Evolutionary conservation across 2,329 filamentous ascomycete species (phyloP), one percentile per base, ranked within the genome.

Genomic region (Nemania diffusa): DNA sequence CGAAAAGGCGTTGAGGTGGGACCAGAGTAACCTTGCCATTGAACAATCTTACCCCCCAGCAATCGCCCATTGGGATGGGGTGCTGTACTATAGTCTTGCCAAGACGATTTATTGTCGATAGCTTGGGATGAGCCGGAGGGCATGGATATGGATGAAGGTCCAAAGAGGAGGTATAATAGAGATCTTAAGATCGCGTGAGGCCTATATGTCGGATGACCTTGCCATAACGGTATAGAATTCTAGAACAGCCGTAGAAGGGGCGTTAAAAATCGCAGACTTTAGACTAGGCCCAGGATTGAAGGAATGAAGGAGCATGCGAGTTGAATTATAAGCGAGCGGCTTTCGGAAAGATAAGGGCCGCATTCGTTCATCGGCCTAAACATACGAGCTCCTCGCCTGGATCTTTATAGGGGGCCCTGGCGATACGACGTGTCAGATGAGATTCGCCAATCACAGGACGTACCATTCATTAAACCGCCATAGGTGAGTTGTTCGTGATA

Each of bases 251-350:
- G 27, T 8, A 40, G 57, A 58, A 62, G 37, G 4, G 24, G 24
- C 5, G 11, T 27, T 65, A 24, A n/a, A 53, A 32, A 48, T n/a
- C 20, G 22, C 42, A 57, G 51, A 26, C 56, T 46, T 37, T 20
- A 34, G 57, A 46, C 57, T 53, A 27, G 40, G n/a, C 52, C 60
- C 56, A 68, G 65, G 65, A 65, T 65, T 65, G 62, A 68, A 68
- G 62, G 65, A 68, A 65, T 65, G 65, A 68, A 68, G 65, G 65
- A 68, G 56, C 50, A 64, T 56, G 60, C 60, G 29, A 48, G 53
- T 29, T 67, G 40, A 48, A 46, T 11, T 55, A 51, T 63, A 63
- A 64, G 26, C 59, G 53, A 58, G 44, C 51, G 65, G 61, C 61
- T 50, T 64, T 46, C 50, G 60, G 60, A 50, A 44, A 68, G 51